phyloP scores from a whole-genome alignment of 257 asterid genomes.

The Capsicum chinense region DNA sequence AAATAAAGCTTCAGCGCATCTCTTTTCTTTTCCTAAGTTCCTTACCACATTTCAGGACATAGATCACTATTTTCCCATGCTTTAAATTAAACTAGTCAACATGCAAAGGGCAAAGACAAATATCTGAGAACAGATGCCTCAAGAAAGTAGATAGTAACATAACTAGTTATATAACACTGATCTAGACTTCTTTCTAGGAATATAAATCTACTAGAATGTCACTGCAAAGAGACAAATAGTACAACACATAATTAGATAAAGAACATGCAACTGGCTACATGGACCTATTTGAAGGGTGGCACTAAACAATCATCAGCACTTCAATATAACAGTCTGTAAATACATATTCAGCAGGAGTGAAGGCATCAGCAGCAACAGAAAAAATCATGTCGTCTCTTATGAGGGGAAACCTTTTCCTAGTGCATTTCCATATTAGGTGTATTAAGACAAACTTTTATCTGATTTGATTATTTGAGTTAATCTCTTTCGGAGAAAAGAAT shows the following conservation, averaged over 20 bases:
- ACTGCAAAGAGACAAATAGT: background rate
- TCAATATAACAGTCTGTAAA: background rate
- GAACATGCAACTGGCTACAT: background rate
- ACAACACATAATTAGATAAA: background rate
- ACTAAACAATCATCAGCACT: background rate
- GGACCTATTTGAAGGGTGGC: background rate
- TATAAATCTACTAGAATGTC: background rate
- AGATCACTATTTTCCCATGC: background rate
- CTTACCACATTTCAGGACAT: background rate
- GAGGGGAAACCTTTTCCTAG: background rate
- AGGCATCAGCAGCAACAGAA: background rate
- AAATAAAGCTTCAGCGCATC: background rate
- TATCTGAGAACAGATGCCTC: background rate
- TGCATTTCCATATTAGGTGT: background rate
- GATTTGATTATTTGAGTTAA: background rate
- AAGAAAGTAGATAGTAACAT: conserved; percentile 12
- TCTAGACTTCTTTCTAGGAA: background rate
- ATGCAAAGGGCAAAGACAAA: background rate
- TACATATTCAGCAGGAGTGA: background rate
- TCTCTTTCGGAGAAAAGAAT: background rate
- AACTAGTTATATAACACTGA: background rate
- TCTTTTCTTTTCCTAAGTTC: conserved; percentile 15
- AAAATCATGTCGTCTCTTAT: background rate
- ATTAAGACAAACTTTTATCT: background rate
- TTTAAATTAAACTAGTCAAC: background rate